These are phyloP conservation scores for Arxiozyma telluris DNA, from an alignment of 1,139 yeast genomes.

Conservation along the genomic window DNA sequence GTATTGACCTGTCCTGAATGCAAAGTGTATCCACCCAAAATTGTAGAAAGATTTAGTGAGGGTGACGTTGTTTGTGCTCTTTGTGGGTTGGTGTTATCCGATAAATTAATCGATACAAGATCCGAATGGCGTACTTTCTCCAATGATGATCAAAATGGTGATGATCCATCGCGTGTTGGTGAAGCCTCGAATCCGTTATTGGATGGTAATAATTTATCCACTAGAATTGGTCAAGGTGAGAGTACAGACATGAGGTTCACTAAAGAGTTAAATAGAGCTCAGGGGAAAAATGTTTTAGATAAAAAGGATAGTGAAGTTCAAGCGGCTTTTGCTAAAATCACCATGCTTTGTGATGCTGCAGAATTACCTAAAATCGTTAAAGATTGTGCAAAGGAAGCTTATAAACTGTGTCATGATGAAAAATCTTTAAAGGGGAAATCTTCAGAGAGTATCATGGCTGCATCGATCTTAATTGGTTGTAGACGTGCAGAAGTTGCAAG, in stretches of 20 bases:
- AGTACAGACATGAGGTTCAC: slow-evolving; percentile 60
- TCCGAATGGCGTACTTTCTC: slow-evolving; percentile 98
- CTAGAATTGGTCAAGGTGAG: slow-evolving; percentile 80
- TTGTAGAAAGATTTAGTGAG: slow-evolving; percentile 89
- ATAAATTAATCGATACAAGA: slow-evolving; percentile 86
- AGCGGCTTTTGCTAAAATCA: slow-evolving; percentile 81
- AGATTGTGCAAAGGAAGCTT: slow-evolving; percentile 96
- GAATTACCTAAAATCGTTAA: slow-evolving; percentile 91
- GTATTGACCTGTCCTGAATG: slow-evolving; percentile 94
- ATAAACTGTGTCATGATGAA: slow-evolving; percentile 84
- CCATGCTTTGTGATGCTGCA: slow-evolving; percentile 96
- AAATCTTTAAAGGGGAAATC: slow-evolving; percentile 82
- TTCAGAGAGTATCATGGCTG: slow-evolving; percentile 93
- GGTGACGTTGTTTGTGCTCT: slow-evolving; percentile 97
- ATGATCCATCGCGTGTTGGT: slow-evolving; percentile 98
- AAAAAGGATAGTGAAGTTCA: slow-evolving; percentile 80
- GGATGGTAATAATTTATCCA: slow-evolving; percentile 86
- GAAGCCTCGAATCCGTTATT: slow-evolving; percentile 94
- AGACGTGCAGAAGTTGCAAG: slow-evolving; percentile 91
- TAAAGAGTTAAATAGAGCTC: slow-evolving; percentile 82
- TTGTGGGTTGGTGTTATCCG: slow-evolving; percentile 90
- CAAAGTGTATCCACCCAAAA: slow-evolving; percentile 88
- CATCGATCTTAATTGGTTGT: slow-evolving; percentile 90
- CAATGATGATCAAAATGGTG: slow-evolving; percentile 96
- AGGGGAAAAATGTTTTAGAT: slow-evolving; percentile 76